Evolutionary conservation across 2,329 filamentous ascomycete genomes (phyloP), one percentile per base, ranked within the genome.

Genomic region (Phoma sp.): DNA sequence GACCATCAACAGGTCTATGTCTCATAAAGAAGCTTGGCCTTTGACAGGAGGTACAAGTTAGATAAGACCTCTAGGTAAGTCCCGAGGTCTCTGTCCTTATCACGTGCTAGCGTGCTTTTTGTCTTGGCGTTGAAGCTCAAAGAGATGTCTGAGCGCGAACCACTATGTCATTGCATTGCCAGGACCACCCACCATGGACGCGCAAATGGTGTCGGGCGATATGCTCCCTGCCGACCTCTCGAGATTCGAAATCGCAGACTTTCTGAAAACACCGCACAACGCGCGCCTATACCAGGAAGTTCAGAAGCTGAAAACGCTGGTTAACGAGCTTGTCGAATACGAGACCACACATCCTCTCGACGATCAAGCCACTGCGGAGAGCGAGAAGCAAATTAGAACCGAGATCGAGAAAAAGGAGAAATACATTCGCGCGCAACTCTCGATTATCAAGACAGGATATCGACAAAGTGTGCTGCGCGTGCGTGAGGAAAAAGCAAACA

Each of bases 401-500:
- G 65, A 72, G 39, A 67, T 73, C 13, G 64, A 63, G 39, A 64
- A 59, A 58, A 61, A 61, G 50, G 91, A 96, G 73, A 96, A 95
- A 71, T 80, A 86, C 1, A 84, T 98, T 3, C 86, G 89, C 63
- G 88, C 91, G 50, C 88, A 91, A 65, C 55, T 74, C n/a, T 68
- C 71, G 1, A 56, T 71, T 40, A 67, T 71, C 45, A 89, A 93
- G 50, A 89, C 89, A 10, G 81, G 95, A 25, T 93, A 97, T 72
- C 87, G 95, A 25, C 84, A 89, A 60, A 91, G 92, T 8, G 86
- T 93, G 61, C 83, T 96, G 65, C 83, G 86, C 27, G 90, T 92
- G 27, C 87, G 95, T 61, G 86, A 91, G 64, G 96, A 93, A 11
- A 98, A 98, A 74, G 82, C 89, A 47, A 81, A 86, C 64, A 98